Conservation (phyloP, 2,329 filamentous ascomycete genomes). For the Colletotrichum trifolii region DNA sequence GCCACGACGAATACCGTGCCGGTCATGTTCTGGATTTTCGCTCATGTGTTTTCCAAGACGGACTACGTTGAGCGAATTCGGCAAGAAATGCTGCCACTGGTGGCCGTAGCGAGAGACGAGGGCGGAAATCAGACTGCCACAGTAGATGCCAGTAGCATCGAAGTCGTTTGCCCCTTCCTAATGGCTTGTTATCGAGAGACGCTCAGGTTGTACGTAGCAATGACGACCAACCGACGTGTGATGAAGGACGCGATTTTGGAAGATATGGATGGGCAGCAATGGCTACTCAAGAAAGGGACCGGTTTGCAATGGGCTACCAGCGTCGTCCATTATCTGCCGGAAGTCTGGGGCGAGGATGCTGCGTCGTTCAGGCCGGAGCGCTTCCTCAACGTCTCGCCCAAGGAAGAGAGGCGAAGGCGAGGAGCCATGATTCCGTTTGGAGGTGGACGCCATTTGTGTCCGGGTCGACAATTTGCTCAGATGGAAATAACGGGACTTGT, state of each 20-base stretch:
- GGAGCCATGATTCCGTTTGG: conserved; percentile 46
- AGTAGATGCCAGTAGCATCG: conserved; percentile 49
- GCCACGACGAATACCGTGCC: conserved; percentile 51
- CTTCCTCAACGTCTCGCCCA: conserved; percentile 37
- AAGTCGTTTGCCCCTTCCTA: conserved; percentile 53
- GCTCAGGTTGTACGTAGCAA: conserved; percentile 51
- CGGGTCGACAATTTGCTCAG: conserved; percentile 46
- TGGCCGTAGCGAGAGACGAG: conserved; percentile 10
- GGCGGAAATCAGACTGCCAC: conserved; percentile 35
- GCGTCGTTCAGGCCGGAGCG: conserved; percentile 41
- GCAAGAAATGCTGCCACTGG: conserved; percentile 43
- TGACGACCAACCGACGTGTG: conserved; percentile 51
- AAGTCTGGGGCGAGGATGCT: conserved; percentile 41
- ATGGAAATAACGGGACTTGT: conserved; percentile 44
- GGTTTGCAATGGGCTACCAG: conserved; percentile 43
- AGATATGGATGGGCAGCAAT: conserved; percentile 39
- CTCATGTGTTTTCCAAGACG: conserved; percentile 43
- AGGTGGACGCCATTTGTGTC: conserved; percentile 46
- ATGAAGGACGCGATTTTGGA: conserved; percentile 49
- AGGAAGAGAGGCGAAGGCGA: conserved; percentile 40
- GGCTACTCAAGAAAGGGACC: conserved; percentile 41
- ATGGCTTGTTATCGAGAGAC: conserved; percentile 56
- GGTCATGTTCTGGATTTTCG: conserved; percentile 50
- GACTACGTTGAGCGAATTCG: conserved; percentile 43
- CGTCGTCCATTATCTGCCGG: conserved; percentile 39